phyloP scores from a whole-genome alignment of 2,329 filamentous ascomycete genomes.

The Colletotrichum higginsianum region DNA sequence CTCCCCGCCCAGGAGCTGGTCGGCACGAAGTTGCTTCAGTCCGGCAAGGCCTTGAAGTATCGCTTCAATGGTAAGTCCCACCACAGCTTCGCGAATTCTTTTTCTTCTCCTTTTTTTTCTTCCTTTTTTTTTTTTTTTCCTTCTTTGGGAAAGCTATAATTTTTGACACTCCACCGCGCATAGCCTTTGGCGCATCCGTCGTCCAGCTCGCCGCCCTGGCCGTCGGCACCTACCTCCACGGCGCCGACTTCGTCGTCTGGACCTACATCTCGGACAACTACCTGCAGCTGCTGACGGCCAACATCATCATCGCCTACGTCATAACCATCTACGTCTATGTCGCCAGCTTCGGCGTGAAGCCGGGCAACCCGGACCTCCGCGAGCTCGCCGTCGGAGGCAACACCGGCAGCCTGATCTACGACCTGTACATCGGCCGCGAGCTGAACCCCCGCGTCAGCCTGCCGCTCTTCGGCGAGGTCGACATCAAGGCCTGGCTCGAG shows the following conservation, averaged over 20 bases:
- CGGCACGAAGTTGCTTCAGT: slow-evolving; percentile 75
- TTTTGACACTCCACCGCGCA: not conserved
- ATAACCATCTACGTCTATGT: slow-evolving; percentile 76
- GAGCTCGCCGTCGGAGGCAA: slow-evolving; percentile 78
- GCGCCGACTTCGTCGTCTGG: slow-evolving; percentile 78
- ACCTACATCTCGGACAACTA: slow-evolving; percentile 81
- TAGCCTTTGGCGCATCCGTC: slow-evolving; percentile 35
- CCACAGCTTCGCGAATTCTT: no score
- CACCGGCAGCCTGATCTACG: slow-evolving; percentile 78
- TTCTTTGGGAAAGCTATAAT: not conserved
- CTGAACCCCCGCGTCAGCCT: slow-evolving; percentile 78
- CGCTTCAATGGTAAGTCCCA: slow-evolving; percentile 76
- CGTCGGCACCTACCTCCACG: slow-evolving; percentile 75
- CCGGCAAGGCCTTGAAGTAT: slow-evolving; percentile 80
- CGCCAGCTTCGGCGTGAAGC: slow-evolving; percentile 75
- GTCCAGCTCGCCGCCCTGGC: slow-evolving; percentile 45
- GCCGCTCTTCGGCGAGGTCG: slow-evolving; percentile 76
- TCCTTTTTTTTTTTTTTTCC: not conserved
- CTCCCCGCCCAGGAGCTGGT: slow-evolving; percentile 79
- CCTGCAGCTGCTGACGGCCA: slow-evolving; percentile 75
- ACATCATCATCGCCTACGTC: slow-evolving; percentile 72
- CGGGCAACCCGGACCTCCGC: slow-evolving; percentile 71
- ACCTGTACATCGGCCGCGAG: slow-evolving; percentile 84
- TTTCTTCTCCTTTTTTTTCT: fast-evolving
- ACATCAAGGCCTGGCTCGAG: slow-evolving; percentile 81